These are phyloP conservation scores for Tuber microsphaerosporum DNA, from an alignment of 495 filamentous ascomycete genomes.

Conservation along the genomic window DNA sequence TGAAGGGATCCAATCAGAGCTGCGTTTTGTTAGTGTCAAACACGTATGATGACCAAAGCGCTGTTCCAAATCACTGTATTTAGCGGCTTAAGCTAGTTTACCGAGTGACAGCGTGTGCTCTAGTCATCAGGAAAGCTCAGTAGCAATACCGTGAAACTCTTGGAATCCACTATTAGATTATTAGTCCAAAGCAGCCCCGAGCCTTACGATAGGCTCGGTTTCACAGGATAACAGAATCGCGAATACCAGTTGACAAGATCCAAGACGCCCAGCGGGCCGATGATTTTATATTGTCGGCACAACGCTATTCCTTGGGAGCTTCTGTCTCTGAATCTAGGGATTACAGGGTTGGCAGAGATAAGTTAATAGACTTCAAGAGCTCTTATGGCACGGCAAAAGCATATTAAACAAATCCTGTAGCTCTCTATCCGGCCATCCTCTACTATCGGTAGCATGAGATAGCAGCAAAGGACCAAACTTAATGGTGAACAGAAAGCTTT, in stretches of 20 bases:
- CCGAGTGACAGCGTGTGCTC: not conserved
- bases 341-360: not conserved
- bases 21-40: not conserved
- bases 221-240: not conserved
- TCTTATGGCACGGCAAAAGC: not conserved
- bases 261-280: not conserved
- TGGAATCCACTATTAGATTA: not conserved
- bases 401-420: not conserved
- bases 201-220: not conserved
- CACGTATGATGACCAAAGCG: not conserved
- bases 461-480: not conserved
- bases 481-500: not conserved
- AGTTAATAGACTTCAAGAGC: not conserved
- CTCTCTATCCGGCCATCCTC: no score
- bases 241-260: no score
- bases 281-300: not conserved
- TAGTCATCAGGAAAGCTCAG: not conserved
- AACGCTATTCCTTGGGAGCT: no score
- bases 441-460: not conserved
- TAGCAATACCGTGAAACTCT: not conserved
- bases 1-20: not conserved
- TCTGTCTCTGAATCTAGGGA: no score
- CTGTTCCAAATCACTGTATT: not conserved
- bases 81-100: not conserved
- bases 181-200: not conserved